Base-by-base conservation (phyloP, 352 stramenopile species). In the Globisporangium parvum region DNA sequence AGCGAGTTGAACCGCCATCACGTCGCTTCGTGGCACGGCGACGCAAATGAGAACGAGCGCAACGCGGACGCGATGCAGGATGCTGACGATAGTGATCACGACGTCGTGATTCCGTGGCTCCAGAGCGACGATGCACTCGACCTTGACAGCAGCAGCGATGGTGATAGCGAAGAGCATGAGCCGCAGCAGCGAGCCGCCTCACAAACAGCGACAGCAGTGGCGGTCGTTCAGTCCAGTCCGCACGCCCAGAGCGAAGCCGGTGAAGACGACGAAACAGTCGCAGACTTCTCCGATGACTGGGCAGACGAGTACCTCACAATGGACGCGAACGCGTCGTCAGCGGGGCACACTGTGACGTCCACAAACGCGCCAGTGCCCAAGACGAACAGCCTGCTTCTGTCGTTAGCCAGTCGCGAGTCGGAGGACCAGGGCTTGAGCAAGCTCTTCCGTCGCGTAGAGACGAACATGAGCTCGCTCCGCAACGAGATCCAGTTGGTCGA, bases 201-300 rank as follows among this genome's bases (percentile, higher is more conserved):
- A 41, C 12, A 35, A 60, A 44, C 8, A 54, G 47, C 35, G 17
- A 15, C 18, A 44, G 2, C 11, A 45, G 1, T 5, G 15, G 41
- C 41, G 1, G 12, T 42, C 18, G 23, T 6, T 6, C 26, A 4
- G 14, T 11, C 6, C 40, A 35, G 6, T 35, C 3, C 39, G 23
- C 11, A 18, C n/a, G 21, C 42, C 8, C 56, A 21, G 31, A 44
- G 44, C 31, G 31, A 53, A 39, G 49, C 1, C 1, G 28, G 31
- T 23, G 21, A 23, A 26, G 55, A 55, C 14, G 51, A 62, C 3
- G 59, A 67, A 2, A 24, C 20, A 33, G 70, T 65, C 40, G 62
- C 63, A 9, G 62, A 75, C 37, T 77, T 75, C n/a, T 65, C 71
- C 26, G 66, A 73, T 49, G 61, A 62, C 10, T 78, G 70, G 67